Base-by-base conservation (phyloP, 768 basidiomycete species). In the Xerocomus brunneocitrinus region DNA sequence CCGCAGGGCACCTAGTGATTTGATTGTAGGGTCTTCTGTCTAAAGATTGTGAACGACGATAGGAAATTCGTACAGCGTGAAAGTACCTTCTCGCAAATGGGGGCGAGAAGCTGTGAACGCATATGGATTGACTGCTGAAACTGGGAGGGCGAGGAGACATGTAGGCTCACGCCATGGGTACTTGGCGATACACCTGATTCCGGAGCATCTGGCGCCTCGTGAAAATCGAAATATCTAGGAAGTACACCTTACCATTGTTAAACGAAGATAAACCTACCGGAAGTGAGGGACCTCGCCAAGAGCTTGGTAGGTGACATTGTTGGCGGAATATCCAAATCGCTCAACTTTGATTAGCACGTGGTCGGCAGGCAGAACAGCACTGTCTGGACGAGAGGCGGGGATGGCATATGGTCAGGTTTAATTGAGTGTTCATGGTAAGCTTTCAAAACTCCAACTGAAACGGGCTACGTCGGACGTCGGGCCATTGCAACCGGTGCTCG, bases 11-110 rank as follows among this genome's bases (percentile, higher is more conserved):
- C 12, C 85, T 79, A 13, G 76, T 76, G 44, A 87, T 71, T 61
- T 83, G 83, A 56, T 87, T 87, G 65, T 87, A 87, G 19, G 84
- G 83, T 22, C 82, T 72, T 40, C 85, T 76, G 62, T 87, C 85
- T 76, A 36, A n/a, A 49, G n/a, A 49, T 2, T n/a, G 19, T 59
- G 39, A 56, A 31, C 19, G 47, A 42, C 12, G n/a, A 28, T 25
- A 31, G 14, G 24, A 16, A 30, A 38, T 39, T 24, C 10, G 16
- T 31, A 14, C 22, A 32, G 10, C 22, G 39, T 19, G 14, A 6
- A 48, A 34, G 1, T 52, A 82, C 85, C 85, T 58, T 78, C 55
- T 14, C 84, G 85, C 2, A 87, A 69, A 66, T 86, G 79, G 2
- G 82, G 78, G 8, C 86, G 72, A 5, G 81, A 79, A 3, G 86